These are phyloP conservation scores for Linum usitatissimum DNA, from an alignment of 345 rosid species.

Conservation along the genomic window DNA sequence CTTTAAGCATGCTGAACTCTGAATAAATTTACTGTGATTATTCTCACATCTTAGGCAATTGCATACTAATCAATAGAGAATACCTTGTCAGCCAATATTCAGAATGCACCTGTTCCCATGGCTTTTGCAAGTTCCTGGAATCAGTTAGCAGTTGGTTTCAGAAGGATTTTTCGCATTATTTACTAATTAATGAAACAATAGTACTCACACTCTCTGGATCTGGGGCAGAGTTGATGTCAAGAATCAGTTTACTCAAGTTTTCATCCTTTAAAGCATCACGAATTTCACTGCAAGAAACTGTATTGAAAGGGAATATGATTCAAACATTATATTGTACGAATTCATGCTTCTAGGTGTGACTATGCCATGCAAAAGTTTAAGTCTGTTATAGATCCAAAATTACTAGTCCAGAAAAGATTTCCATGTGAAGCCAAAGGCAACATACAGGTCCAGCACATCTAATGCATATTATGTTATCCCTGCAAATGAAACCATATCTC, in stretches of 20 bases:
- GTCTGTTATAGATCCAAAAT: neutral
- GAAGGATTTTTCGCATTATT: slow-evolving; percentile 6
- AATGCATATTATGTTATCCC: neutral
- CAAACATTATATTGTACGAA: neutral
- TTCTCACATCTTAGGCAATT: neutral
- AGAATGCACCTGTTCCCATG: slow-evolving; percentile 39
- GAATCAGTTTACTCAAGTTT: slow-evolving; percentile 31
- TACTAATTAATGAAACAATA: slow-evolving; percentile 2
- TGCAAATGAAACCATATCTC: neutral
- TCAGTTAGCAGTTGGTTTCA: slow-evolving; percentile 11
- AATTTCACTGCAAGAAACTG: slow-evolving; percentile 51
- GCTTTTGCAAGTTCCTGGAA: slow-evolving; percentile 49
- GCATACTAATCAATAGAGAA: neutral
- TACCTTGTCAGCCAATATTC: slow-evolving; percentile 46
- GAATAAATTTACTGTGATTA: too few species aligned
- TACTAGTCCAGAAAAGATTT: neutral
- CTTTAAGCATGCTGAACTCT: too few species aligned
- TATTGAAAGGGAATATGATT: slow-evolving; percentile 5
- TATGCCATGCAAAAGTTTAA: neutral
- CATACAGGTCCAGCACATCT: neutral
- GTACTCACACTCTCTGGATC: slow-evolving; percentile 36
- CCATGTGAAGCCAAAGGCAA: neutral
- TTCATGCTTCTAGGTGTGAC: slow-evolving; percentile 6
- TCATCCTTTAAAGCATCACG: slow-evolving; percentile 32
- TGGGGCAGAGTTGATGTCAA: slow-evolving; percentile 30